Conservation (phyloP, 108 stramenopile genomes). For the Skeletonema marinoi region DNA sequence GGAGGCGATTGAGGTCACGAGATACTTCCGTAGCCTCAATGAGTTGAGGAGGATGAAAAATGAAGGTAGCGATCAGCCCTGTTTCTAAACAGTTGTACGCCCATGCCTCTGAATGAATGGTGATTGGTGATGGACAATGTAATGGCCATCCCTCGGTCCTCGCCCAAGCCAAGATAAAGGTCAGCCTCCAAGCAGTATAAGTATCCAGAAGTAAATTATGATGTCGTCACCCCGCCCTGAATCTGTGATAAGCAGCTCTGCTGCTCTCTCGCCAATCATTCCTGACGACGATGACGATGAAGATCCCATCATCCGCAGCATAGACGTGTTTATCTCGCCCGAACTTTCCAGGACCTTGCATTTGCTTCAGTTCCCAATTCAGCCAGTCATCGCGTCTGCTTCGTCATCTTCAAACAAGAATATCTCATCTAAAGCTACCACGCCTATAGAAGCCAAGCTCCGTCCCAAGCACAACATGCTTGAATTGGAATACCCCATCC, state of each 20-base stretch:
- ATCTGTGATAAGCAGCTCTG: neutral
- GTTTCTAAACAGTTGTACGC: too few relatives aligned
- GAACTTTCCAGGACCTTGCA: conserved; percentile 58
- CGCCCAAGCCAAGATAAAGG: too few relatives aligned
- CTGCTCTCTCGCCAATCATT: neutral
- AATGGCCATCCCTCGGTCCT: too few relatives aligned
- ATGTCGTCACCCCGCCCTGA: neutral
- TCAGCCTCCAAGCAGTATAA: too few relatives aligned
- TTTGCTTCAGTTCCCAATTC: conserved; percentile 82
- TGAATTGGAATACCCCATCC: conserved; percentile 65
- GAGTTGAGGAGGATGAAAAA: too few relatives aligned
- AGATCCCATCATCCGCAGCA: conserved; percentile 79
- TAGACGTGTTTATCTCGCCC: conserved; percentile 84
- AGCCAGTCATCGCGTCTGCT: conserved; percentile 33
- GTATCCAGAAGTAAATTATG: too few relatives aligned
- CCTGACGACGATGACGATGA: conserved; percentile 46
- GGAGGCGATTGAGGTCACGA: too few relatives aligned
- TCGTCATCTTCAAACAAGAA: neutral
- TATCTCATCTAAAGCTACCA: neutral
- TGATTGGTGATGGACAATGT: too few relatives aligned
- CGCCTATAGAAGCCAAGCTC: conserved; percentile 63
- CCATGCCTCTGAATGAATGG: too few relatives aligned
- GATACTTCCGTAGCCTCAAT: too few relatives aligned
- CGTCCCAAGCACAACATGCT: conserved; percentile 74
- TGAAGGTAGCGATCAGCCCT: too few relatives aligned